Base-by-base conservation (phyloP, 2,329 filamentous ascomycete species). In the Dactylellina leptospora region DNA sequence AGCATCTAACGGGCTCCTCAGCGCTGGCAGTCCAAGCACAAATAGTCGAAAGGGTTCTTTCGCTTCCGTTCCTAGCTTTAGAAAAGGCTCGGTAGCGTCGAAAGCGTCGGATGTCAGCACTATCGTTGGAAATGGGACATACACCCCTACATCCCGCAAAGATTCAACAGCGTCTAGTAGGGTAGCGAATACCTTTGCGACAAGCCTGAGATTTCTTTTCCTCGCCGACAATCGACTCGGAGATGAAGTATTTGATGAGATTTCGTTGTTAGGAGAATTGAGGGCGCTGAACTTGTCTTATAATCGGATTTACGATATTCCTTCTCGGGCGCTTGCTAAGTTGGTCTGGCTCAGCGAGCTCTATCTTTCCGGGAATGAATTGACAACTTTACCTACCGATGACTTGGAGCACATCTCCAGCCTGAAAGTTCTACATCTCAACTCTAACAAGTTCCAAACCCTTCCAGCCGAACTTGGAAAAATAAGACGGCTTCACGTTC, bases 361-460 rank as follows among this genome's bases (percentile, higher is more conserved):
- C 11, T 97, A 97, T 77, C 84, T 99, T 2, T 97, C 95, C 1
- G 93, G 95, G 25, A 99, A 99, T 77, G 92, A 96, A 76, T 83
- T 99, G 60, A 96, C 92, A 0, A 93, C 90, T 11, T 82, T 99
- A 38, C 95, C 95, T 1, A 91, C 92, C 0, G 95, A 99, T 80
- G 95, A 99, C 77, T 83, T 99, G 47, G 93, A 96, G 80, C 92
- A 97, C 78, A 89, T 90, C 70, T 92, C 90, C 77, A 86, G 91
- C 55, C 84, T 99, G 38, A 93, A 95, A 79, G 88, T 96, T 3
- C 85, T 99, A 4, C 92, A 97, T 79, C 91, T 99, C 81, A 99
- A 99, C 81, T 91, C 90, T 78, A 99, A 99, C 82, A 95, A 96
- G 78, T 99, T 99, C 79, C 96, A 96, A 76, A 96, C 96, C 30